Base-by-base conservation (phyloP, 352 stramenopile species). In the Achlya hypogyna region DNA sequence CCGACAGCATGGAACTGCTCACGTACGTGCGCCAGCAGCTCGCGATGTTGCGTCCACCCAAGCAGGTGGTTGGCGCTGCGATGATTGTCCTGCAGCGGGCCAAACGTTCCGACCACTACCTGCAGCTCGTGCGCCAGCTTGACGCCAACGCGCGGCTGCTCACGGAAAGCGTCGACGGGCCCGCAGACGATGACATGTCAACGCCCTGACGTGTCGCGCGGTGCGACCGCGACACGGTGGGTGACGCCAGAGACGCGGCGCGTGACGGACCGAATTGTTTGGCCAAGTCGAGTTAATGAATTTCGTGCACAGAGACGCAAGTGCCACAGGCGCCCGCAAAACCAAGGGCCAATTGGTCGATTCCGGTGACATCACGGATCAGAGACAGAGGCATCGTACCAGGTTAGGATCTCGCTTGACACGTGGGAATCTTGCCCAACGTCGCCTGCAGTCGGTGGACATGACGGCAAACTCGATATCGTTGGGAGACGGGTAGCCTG, bases 21-120 rank as follows among this genome's bases (percentile, higher is more conserved):
- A 51, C 14, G 10, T 51, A 51, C 0, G 23, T 51, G 10, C 35
- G 54, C 23, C 54, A 34, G 23, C 54, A 63, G 29, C 54, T 63
- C 20, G 22, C 22, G 10, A 22, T 10, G 28, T 12, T 31, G 53
- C 34, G 34, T 14, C 34, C 34, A 14, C 34, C 34, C 6, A 42
- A 42, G 34, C 34, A 6, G 6, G 34, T 42, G 6, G 34, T 42
- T 6, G 34, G 34, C 6, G 34, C 34, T 14, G 34, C 34, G 34
- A 42, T 42, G 34, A 42, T 42, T 42, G 34, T 14, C 18, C 51
- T 60, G 8, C 51, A 60, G 10, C 25, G 25, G 9, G 31, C 22
- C 16, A 63, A 63, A 27, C 54, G 54, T 12, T 35, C 22, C 6
- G 54, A 63, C 23, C 34, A 51, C n/a, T 63, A 51, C 54, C 31